Evolutionary conservation across 257 asterid species (phyloP).

Genomic region (Lycium barbarum): DNA sequence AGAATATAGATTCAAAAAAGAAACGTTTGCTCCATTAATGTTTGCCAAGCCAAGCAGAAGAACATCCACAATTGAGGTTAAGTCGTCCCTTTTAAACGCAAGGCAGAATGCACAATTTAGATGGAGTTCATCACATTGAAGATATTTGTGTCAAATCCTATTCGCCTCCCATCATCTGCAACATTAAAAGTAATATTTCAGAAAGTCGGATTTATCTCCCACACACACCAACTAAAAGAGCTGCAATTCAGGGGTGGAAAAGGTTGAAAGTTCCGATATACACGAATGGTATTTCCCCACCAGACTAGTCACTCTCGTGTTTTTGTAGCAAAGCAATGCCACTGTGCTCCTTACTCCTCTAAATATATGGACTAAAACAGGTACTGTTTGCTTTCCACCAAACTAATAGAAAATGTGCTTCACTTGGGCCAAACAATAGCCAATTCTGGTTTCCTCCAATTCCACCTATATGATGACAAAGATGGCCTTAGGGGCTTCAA

Average conservation of each 20-base stretch:
- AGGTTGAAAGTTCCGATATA: background rate
- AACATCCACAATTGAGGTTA: background rate
- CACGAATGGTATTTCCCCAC: background rate
- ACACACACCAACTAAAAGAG: background rate
- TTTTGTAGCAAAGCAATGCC: background rate
- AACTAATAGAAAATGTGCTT: background rate
- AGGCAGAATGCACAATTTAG: background rate
- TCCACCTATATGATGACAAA: background rate
- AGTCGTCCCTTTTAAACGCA: background rate
- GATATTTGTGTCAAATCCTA: background rate
- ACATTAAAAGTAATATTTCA: background rate
- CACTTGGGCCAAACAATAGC: background rate
- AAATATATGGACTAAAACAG: background rate
- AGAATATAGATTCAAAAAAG: background rate
- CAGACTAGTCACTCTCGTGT: background rate
- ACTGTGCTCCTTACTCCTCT: background rate
- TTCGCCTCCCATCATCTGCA: slow-evolving; percentile 33
- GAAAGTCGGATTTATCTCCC: background rate
- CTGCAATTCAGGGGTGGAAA: background rate
- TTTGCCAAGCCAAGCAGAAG: slow-evolving; percentile 16
- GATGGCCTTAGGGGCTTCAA: background rate
- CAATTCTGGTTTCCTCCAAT: background rate
- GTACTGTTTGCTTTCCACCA: background rate
- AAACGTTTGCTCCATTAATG: background rate
- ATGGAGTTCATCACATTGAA: background rate